These are phyloP conservation scores for Tulasnella calospora DNA, from an alignment of 768 basidiomycete species.

Conservation along the genomic window DNA sequence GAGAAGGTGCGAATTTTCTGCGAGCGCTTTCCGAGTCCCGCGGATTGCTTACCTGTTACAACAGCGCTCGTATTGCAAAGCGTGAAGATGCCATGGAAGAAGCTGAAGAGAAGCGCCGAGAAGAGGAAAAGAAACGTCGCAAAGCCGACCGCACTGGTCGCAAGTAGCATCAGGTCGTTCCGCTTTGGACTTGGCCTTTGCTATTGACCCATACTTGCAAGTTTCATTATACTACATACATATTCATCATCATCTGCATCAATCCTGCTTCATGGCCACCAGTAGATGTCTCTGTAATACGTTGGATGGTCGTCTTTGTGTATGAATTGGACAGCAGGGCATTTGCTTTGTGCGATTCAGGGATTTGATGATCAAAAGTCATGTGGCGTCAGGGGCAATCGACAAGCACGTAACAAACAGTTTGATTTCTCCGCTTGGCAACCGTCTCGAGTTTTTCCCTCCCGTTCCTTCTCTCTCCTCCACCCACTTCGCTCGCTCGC, in stretches of 20 bases:
- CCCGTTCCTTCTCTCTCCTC: not conserved
- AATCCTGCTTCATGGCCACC: not conserved
- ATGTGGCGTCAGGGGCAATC: not conserved
- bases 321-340: not conserved
- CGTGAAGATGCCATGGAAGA: conserved; percentile 26
- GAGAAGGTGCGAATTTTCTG: conserved; percentile 25
- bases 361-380: too few species aligned
- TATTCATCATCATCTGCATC: not conserved
- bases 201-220: not conserved
- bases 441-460: not conserved
- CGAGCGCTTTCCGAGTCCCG: not conserved
- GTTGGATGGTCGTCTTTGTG: not conserved
- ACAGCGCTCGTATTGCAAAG: conserved; percentile 26
- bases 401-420: not conserved
- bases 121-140: conserved; percentile 28
- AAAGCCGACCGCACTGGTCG: conserved; percentile 15
- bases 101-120: conserved; percentile 29
- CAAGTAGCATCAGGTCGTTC: not conserved
- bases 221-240: conserved; percentile 5
- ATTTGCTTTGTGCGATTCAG: not conserved
- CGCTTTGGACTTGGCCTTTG: not conserved
- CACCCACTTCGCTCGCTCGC: conserved; percentile 2
- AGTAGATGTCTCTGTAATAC: not conserved
- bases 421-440: not conserved
- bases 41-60: not conserved